phyloP scores from a whole-genome alignment of 495 filamentous ascomycete species.

The Neurospora sp. region DNA sequence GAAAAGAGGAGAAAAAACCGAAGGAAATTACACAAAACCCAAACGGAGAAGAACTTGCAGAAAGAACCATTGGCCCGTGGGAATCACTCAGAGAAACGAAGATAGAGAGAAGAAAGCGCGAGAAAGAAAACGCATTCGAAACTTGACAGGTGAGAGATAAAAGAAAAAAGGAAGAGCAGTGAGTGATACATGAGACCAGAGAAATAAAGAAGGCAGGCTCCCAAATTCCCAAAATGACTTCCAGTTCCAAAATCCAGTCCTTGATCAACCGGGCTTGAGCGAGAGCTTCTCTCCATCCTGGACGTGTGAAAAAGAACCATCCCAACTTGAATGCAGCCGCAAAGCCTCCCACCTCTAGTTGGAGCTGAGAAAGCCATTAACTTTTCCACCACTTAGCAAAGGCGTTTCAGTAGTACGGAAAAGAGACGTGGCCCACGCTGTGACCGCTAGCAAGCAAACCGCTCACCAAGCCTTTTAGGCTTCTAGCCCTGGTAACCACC shows the following conservation, averaged over 20 bases:
- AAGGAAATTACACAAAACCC: slow-evolving; percentile 2
- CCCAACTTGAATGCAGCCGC: not conserved
- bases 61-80: not conserved
- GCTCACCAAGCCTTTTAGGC: not conserved
- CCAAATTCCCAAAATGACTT: slow-evolving; percentile 10
- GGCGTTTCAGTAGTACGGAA: slow-evolving; percentile 1
- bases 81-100: not conserved
- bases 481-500: slow-evolving; percentile 48
- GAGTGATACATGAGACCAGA: slow-evolving; percentile 13
- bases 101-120: not conserved
- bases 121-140: not conserved
- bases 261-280: slow-evolving; percentile 1
- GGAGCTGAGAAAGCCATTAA: not conserved
- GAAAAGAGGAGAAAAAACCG: slow-evolving; percentile 1
- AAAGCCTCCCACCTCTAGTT: not conserved
- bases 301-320: not conserved
- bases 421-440: slow-evolving; percentile 3
- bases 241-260: slow-evolving; percentile 9
- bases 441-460: not conserved
- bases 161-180: not conserved
- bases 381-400: slow-evolving; percentile 2
- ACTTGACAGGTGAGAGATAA: not conserved
- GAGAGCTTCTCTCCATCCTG: not conserved
- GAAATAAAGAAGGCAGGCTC: slow-evolving; percentile 11
- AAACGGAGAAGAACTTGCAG: slow-evolving; percentile 5